Evolutionary conservation across 2,329 filamentous ascomycete genomes (phyloP).

Genomic region (Laburnicola sp.): DNA sequence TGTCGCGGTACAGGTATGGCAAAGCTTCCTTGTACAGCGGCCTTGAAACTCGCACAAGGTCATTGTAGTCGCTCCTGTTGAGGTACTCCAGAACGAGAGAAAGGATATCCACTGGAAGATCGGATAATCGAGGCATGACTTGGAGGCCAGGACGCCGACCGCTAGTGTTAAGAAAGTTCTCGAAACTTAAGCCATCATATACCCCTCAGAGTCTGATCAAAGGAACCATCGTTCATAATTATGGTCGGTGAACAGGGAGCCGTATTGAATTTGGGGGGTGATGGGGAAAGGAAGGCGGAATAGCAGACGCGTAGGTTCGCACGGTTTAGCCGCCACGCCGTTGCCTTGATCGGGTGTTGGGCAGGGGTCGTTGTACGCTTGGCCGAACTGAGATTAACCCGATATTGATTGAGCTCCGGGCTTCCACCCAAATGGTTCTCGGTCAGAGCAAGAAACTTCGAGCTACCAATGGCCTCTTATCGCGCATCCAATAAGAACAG

Average conservation of each 20-base stretch:
- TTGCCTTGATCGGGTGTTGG: conserved; percentile 15
- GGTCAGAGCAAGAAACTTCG: conserved; percentile 6
- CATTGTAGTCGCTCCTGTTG: conserved; percentile 15
- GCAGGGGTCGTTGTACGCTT: conserved; percentile 7
- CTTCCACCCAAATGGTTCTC: conserved; percentile 13
- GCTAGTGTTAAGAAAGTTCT: not conserved
- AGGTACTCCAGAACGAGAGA: conserved; percentile 21
- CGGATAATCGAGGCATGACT: conserved; percentile 22
- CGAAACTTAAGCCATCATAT: conserved; percentile 9
- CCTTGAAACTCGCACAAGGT: conserved; percentile 20
- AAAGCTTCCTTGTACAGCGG: conserved; percentile 16
- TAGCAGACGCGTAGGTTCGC: conserved; percentile 10
- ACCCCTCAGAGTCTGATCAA: not conserved
- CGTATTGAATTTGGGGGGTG: conserved; percentile 13
- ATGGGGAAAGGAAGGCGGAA: conserved; percentile 16
- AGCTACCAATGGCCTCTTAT: not conserved
- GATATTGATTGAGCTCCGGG: conserved; percentile 13
- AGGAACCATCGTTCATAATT: not conserved
- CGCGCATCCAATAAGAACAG: conserved; percentile 2
- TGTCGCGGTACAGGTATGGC: conserved; percentile 24
- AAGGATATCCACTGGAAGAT: conserved; percentile 21
- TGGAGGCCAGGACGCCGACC: not conserved
- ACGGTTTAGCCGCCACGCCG: conserved; percentile 18
- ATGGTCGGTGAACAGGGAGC: conserved; percentile 1
- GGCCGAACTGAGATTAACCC: conserved; percentile 18